Percentiles rank a stretch among this genome's conserved stretches.
Conservation (phyloP, 2,329 filamentous ascomycete species). For the Cadophora luteo-olivacea region DNA sequence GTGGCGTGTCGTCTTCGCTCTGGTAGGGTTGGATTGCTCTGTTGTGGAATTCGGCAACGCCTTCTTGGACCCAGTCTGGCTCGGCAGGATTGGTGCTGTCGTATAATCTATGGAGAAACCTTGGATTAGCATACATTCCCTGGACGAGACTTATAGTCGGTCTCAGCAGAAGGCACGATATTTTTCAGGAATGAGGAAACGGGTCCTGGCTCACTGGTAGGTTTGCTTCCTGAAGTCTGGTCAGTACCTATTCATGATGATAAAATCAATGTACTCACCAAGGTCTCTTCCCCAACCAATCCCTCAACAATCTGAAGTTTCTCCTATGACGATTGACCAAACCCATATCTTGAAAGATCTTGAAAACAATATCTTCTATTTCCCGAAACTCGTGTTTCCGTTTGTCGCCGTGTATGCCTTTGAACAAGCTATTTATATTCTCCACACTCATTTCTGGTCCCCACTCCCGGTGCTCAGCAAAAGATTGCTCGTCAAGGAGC, state of each 20-base stretch:
- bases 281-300: slow-evolving; percentile 30
- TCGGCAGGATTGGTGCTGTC: background rate
- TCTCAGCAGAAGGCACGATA: background rate
- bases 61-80: background rate
- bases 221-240: slow-evolving; percentile 19
- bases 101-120: background rate
- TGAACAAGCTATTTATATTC: background rate
- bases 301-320: slow-evolving; percentile 28
- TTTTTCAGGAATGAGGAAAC: background rate
- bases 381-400: background rate
- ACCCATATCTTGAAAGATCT: slow-evolving; percentile 18
- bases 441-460: background rate
- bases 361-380: slow-evolving; percentile 7
- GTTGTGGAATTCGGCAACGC: background rate
- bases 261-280: slow-evolving; percentile 22
- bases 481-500: slow-evolving; percentile 20
- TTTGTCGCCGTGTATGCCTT: background rate
- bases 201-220: slow-evolving; percentile 9
- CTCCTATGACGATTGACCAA: slow-evolving; percentile 30
- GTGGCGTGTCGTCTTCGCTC: background rate
- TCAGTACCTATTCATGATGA: background rate
- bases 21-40: slow-evolving; percentile 5
- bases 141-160: background rate
- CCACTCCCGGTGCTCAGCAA: background rate
- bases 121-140: slow-evolving; percentile 18